These are phyloP conservation scores for Aspergillus thermomutatus DNA, from an alignment of 2,329 filamentous ascomycete genomes.

Conservation along the genomic window DNA sequence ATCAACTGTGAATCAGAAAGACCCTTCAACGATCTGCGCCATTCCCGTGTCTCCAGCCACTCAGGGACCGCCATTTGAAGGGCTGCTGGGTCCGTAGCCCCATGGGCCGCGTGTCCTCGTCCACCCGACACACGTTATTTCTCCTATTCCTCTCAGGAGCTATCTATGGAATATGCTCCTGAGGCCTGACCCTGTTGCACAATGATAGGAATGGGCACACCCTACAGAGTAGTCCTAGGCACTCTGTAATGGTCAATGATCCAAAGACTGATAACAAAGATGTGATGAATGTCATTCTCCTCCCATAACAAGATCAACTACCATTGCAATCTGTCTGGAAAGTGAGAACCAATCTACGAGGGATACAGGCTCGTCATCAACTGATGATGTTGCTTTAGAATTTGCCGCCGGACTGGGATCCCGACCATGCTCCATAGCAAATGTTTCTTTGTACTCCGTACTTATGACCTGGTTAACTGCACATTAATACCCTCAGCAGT, in stretches of 20 bases:
- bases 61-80: neutral
- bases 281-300: neutral
- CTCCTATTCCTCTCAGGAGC: neutral
- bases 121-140: neutral
- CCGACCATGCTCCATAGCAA: neutral
- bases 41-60: neutral
- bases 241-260: neutral
- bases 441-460: neutral
- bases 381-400: neutral
- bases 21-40: neutral
- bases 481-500: neutral
- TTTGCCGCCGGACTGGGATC: neutral
- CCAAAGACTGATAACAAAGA: neutral
- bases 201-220: neutral
- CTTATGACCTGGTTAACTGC: neutral
- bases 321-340: too few relatives aligned
- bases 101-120: neutral
- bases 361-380: neutral
- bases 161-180: neutral
- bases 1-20: neutral
- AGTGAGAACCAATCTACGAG: too few relatives aligned
- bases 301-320: neutral
- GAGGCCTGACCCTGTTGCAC: neutral
- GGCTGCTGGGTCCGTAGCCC: neutral
- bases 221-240: neutral